Base-by-base conservation (phyloP, 768 basidiomycete species). In the Termitomyces sp. region DNA sequence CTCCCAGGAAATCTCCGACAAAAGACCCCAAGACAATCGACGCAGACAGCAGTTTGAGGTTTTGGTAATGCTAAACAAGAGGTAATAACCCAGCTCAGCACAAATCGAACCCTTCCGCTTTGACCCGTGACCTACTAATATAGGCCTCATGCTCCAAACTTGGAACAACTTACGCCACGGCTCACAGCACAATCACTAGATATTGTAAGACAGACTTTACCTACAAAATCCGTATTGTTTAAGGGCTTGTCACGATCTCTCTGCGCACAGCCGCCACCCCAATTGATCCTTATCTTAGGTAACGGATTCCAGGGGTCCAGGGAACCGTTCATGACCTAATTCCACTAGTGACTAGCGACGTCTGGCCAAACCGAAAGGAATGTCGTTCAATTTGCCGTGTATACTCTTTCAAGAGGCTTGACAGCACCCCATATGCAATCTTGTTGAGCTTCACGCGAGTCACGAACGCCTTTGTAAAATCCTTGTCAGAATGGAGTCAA, bases 311-410 rank as follows among this genome's bases (percentile, higher is more conserved):
- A 16, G 5, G 38, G 16, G 16, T 7, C 14, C 14, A 16, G 35
- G 32, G 6, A 16, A 51, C 13, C 20, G 7, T 36, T 51, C 33
- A 26, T 12, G 13, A 51, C 1, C 20, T 26, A 6, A 23, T 14
- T 23, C 35, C 12, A 36, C 18, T 9, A 13, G 26, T 28, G 36
- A 7, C 16, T 53, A 5, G 9, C 12, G 14, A 23, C 23, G 23
- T 33, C 47, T 62, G 58, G 12, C 46, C 55, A 40, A 63, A 63
- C 32, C 61, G 46, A 46, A 63, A 63, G 16, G 62, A 53, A 49
- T 60, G 58, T 8, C 55, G 38, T 10, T 63, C 62, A 10, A 63
- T 46, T 14, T 57, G 48, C n/a, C 32, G 36, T 2, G 56, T 12
- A 46, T 63, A 63, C 40, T 60, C 62, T 35, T 46, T 60, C 12